These are phyloP conservation scores for Colletotrichum incanum DNA, from an alignment of 2,329 filamentous ascomycete genomes.

Conservation along the genomic window DNA sequence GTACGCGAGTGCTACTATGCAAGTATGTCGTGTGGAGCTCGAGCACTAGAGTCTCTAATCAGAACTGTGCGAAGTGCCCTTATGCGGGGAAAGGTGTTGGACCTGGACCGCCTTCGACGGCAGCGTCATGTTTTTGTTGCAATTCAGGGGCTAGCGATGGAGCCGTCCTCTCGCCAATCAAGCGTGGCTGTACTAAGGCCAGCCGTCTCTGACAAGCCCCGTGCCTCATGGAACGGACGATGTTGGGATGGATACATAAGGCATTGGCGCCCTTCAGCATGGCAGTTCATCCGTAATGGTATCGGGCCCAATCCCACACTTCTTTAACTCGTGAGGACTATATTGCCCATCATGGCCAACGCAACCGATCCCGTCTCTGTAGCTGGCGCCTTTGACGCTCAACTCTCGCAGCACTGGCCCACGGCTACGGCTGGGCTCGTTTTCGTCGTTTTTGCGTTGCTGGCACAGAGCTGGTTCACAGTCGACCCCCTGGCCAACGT, in stretches of 20 bases:
- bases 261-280: background rate
- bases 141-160: constrained; percentile 11
- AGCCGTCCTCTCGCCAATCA: no score
- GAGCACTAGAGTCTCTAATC: constrained; percentile 7
- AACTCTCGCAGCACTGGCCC: constrained; percentile 16
- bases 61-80: constrained; percentile 8
- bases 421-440: constrained; percentile 25
- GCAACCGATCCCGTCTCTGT: constrained; percentile 11
- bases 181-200: background rate
- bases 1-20: constrained; percentile 16
- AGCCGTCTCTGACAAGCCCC: background rate
- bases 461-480: constrained; percentile 34
- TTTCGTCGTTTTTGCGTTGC: constrained; percentile 19
- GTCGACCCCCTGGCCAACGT: constrained; percentile 32
- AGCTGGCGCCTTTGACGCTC: constrained; percentile 18
- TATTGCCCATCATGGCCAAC: constrained; percentile 21
- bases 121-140: background rate
- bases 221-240: background rate
- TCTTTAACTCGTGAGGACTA: background rate
- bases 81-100: constrained; percentile 17
- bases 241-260: constrained; percentile 9
- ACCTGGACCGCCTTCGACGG: background rate
- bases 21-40: background rate
- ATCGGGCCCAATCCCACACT: background rate
- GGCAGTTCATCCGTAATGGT: constrained; percentile 4